These are phyloP conservation scores for Lathyrus tuberosus DNA, from an alignment of 306 rosid genomes.

Conservation along the genomic window DNA sequence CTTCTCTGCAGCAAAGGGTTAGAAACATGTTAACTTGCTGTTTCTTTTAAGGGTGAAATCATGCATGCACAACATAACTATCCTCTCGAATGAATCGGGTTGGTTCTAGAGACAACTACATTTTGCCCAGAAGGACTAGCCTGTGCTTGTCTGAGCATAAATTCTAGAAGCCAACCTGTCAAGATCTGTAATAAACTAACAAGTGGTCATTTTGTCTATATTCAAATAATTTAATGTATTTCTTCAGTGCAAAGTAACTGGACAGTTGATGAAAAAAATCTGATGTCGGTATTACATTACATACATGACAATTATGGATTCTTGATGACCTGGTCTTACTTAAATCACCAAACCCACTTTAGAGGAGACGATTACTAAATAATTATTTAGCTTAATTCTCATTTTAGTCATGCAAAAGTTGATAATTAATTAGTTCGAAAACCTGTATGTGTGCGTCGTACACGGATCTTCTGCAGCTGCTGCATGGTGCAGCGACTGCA, in stretches of 20 bases:
- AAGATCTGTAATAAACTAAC: slow-evolving; percentile 36
- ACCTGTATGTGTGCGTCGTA: neutral
- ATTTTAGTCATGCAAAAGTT: slow-evolving; percentile 17
- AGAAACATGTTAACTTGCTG: slow-evolving; percentile 37
- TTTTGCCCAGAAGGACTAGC: slow-evolving; percentile 34
- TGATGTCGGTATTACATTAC: neutral
- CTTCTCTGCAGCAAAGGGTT: slow-evolving; percentile 54
- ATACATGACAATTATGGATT: neutral
- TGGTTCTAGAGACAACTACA: slow-evolving; percentile 35
- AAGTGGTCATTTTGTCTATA: slow-evolving; percentile 11
- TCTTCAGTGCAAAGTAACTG: neutral
- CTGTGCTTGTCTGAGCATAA: slow-evolving; percentile 33
- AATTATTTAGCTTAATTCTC: slow-evolving; percentile 5
- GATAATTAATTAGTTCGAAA: slow-evolving; percentile 5
- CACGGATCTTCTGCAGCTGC: neutral
- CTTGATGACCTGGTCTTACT: neutral
- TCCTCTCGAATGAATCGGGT: neutral
- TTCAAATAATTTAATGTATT: slow-evolving; percentile 8
- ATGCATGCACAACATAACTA: slow-evolving; percentile 28
- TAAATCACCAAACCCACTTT: slow-evolving; percentile 6
- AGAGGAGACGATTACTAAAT: neutral
- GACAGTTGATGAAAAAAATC: neutral
- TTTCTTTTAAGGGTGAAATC: slow-evolving; percentile 26
- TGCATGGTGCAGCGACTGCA: neutral
- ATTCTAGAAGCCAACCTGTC: slow-evolving; percentile 45